Evolutionary conservation across 257 asterid species (phyloP), one percentile per base, ranked within the genome.

Genomic region (Solanum pimpinellifolium): DNA sequence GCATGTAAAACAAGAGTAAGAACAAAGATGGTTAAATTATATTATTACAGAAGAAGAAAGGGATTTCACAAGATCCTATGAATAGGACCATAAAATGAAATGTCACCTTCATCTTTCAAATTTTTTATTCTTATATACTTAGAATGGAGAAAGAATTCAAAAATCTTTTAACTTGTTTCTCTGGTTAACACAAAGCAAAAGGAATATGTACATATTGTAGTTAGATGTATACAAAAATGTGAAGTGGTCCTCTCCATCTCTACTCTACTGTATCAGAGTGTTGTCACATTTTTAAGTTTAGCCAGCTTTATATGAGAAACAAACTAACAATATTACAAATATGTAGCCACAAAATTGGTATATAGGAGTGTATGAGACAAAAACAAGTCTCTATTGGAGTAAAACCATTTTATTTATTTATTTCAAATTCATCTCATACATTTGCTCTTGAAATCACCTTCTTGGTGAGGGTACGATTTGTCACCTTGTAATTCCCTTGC

Each of bases 361-460:
- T 20, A 4, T 4, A 9, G 72, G 29, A 11, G 41, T 5, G 13
- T 13, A 85, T 81, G 82, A 83, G 44, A 5, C 11, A 70, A 60
- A 87, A 80, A 88, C 2, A 9, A 20, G 59, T 83, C 49, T 90
- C 33, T 18, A 7, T 86, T 91, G 76, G 81, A 87, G 86, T 83
- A 9, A 84, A 86, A 47, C 69, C 66, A 76, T 69, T 18, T 33
- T 72, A 6, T 60, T 21, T 21, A 9, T 29, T 16, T 35, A 20
- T 35, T 16, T 35, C 78, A 33, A 35, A 6, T 62, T 69, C 35
- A 46, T 27, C 82, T 7, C 72, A 59, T 65, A 42, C 10, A 31
- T 52, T 65, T 75, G 23, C 1, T 59, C 12, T 0, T 59, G 12
- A 59, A 59, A 0, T 59, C 25, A 59, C 66, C 25, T 59, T 10